phyloP scores from a whole-genome alignment of 352 stramenopile genomes.

The Thalassiosira allenii region DNA sequence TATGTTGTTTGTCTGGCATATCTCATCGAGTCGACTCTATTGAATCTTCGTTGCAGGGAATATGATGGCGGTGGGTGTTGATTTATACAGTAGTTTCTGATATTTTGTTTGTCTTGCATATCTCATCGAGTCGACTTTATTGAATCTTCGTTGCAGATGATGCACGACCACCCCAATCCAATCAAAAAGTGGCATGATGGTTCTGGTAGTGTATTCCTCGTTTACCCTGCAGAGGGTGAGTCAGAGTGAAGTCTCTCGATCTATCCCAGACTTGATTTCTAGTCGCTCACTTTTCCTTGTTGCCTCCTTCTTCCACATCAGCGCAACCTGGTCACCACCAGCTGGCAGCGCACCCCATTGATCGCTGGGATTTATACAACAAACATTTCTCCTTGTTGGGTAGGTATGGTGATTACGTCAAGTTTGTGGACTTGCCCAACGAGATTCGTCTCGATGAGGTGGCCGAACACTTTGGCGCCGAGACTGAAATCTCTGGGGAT shows the following conservation, averaged over 20 bases:
- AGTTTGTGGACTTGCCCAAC: constrained; percentile 70
- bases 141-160: too few relatives aligned
- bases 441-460: constrained; percentile 61
- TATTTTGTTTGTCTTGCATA: too few relatives aligned
- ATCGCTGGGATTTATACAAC: constrained; percentile 55
- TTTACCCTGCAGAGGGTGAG: constrained; percentile 42
- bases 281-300: too few relatives aligned
- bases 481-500: constrained; percentile 2
- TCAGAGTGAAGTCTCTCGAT: too few relatives aligned
- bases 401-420: constrained; percentile 57
- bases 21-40: too few relatives aligned
- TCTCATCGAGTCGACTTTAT: too few relatives aligned
- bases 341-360: constrained; percentile 54
- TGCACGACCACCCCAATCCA: constrained; percentile 48
- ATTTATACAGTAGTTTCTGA: too few relatives aligned
- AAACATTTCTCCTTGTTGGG: constrained; percentile 50
- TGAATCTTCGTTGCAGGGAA: too few relatives aligned
- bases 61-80: too few relatives aligned
- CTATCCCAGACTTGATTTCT: too few relatives aligned
- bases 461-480: constrained; percentile 57
- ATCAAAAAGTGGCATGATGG: constrained; percentile 73
- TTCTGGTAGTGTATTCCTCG: constrained; percentile 42
- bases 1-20: too few relatives aligned
- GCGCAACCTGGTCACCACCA: constrained; percentile 30
- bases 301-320: constrained; percentile 1